These are phyloP conservation scores for Forsythia suspensa DNA, from an alignment of 257 asterid species.

Conservation along the genomic window DNA sequence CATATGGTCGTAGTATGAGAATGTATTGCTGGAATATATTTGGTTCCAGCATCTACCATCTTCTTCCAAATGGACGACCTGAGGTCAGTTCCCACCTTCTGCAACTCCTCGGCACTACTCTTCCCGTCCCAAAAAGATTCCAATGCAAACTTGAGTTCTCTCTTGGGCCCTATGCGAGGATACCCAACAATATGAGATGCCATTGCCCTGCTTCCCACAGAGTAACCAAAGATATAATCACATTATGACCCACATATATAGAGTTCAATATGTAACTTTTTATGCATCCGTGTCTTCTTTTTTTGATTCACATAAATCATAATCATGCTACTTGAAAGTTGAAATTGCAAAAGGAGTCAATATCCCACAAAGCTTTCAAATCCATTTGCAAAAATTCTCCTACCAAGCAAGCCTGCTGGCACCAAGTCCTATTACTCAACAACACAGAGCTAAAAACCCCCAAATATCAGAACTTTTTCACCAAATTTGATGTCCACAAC, in stretches of 20 bases:
- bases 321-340: not conserved
- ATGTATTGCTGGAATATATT: conserved; percentile 84
- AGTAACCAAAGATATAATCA: conserved; percentile 3
- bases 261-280: not conserved
- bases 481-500: not conserved
- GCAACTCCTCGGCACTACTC: conserved; percentile 64
- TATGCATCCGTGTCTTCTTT: not conserved
- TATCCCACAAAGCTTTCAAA: not conserved
- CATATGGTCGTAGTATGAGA: conserved; percentile 83
- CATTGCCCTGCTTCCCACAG: conserved; percentile 49
- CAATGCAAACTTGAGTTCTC: conserved; percentile 78
- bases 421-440: conserved; percentile 5
- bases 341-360: not conserved
- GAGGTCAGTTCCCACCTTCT: conserved; percentile 61
- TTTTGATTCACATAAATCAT: not conserved
- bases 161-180: conserved; percentile 76
- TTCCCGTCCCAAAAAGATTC: conserved; percentile 88
- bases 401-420: not conserved
- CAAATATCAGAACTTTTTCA: not conserved
- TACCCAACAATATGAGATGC: conserved; percentile 81
- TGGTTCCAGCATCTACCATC: conserved; percentile 80
- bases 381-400: conserved; percentile 9
- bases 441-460: not conserved
- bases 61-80: conserved; percentile 74
- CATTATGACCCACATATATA: not conserved